A percentile compares a stretch with the other conserved stretches of the same genome.
Conservation (phyloP, 257 asterid genomes). For the Buddleja alternifolia region DNA sequence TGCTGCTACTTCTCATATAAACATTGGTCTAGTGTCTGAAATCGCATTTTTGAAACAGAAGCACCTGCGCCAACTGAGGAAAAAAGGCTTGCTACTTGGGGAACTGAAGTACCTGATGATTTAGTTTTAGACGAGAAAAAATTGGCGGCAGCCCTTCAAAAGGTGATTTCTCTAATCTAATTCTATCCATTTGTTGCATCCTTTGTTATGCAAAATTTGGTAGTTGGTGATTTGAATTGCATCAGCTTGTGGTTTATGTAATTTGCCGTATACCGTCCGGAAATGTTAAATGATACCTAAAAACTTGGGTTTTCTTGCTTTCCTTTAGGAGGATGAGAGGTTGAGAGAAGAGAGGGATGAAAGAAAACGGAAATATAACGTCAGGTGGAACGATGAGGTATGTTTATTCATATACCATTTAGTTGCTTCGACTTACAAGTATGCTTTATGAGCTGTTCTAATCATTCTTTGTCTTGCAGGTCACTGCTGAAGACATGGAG, state of each 20-base stretch:
- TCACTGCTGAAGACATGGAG: conserved; percentile 80
- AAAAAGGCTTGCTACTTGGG: conserved; percentile 85
- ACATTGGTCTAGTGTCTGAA: too few relatives aligned
- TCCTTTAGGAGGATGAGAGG: conserved; percentile 79
- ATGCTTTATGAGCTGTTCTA: conserved; percentile 5
- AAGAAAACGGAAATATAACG: conserved; percentile 86
- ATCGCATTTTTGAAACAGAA: conserved; percentile 41
- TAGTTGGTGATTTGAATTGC: too few relatives aligned
- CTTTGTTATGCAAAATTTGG: too few relatives aligned
- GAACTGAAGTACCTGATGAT: conserved; percentile 88
- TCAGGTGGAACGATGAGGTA: conserved; percentile 93
- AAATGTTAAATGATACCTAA: too few relatives aligned
- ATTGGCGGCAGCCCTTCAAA: conserved; percentile 68
- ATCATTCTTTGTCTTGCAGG: conserved; percentile 39
- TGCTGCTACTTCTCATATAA: too few relatives aligned
- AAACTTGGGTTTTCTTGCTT: not conserved
- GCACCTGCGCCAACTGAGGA: conserved; percentile 58
- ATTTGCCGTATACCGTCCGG: too few relatives aligned
- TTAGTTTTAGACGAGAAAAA: conserved; percentile 70
- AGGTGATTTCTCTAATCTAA: conserved; percentile 48
- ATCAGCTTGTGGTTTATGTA: too few relatives aligned
- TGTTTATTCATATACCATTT: not conserved
- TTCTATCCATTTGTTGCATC: not conserved
- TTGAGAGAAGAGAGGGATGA: conserved; percentile 83
- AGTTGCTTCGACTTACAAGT: not conserved